A percentile compares a stretch with the other conserved stretches of the same genome.
phyloP scores from a whole-genome alignment of 805 yeast species.

The Zygoascus bituminiphila region DNA sequence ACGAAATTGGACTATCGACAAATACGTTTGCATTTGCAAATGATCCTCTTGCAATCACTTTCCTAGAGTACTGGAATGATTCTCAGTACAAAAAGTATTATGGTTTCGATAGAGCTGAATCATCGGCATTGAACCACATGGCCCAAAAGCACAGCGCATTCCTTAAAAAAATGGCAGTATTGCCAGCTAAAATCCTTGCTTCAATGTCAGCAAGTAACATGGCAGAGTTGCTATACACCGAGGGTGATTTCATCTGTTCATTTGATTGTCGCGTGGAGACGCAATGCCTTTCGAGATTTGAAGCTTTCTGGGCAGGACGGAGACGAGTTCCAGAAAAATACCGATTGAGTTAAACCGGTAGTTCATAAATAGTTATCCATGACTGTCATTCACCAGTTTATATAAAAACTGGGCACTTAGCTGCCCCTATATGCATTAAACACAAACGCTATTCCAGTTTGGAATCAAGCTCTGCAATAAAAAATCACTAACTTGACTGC shows the following conservation, averaged over 20 bases:
- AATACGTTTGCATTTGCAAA: slow-evolving; percentile 66
- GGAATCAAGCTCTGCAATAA: no score
- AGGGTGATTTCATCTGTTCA: slow-evolving; percentile 61
- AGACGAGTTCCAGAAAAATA: slow-evolving; percentile 11
- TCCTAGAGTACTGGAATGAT: slow-evolving; percentile 76
- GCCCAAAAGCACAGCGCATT: slow-evolving; percentile 91
- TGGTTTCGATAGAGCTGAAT: slow-evolving; percentile 41
- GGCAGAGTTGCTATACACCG: slow-evolving; percentile 35
- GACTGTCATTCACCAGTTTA: not conserved
- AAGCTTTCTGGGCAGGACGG: slow-evolving; percentile 23
- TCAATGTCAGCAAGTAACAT: slow-evolving; percentile 21
- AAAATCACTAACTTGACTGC: no score
- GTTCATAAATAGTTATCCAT: not conserved
- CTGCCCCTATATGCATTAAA: not conserved
- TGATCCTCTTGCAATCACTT: slow-evolving; percentile 52
- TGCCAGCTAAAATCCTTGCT: slow-evolving; percentile 44
- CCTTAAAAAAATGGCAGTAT: slow-evolving; percentile 60
- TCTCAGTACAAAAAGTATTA: slow-evolving; percentile 57
- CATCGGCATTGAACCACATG: slow-evolving; percentile 64
- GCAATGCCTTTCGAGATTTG: slow-evolving; percentile 12
- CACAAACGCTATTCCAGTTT: no score
- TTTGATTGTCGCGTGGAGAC: slow-evolving; percentile 32
- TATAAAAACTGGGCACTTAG: not conserved
- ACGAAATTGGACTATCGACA: slow-evolving; percentile 52
- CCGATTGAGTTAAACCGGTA: not conserved